Evolutionary conservation across 139 green algal genomes (phyloP).

Genomic region (Zygnema circumcarinatum): DNA sequence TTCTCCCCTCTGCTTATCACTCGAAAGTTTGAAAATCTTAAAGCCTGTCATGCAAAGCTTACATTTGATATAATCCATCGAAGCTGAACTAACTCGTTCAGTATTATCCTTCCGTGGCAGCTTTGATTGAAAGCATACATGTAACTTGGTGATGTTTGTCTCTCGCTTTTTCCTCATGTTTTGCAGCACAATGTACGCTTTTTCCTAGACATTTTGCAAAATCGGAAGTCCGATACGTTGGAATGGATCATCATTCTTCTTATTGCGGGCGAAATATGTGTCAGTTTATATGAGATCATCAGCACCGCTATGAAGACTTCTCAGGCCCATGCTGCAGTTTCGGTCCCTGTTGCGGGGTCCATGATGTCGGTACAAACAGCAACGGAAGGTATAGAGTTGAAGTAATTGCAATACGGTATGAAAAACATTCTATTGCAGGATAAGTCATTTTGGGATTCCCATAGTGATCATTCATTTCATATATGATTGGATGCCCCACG

Average conservation of each 20-base stretch:
- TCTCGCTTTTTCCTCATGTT: neutral
- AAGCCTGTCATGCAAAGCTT: neutral
- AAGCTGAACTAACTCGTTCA: neutral
- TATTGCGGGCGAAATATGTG: conserved; percentile 65
- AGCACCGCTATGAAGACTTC: conserved; percentile 26
- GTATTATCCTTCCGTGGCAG: neutral
- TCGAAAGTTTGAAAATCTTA: too few species aligned
- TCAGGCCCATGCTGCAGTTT: neutral
- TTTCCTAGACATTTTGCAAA: conserved; percentile 70
- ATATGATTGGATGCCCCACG: too few species aligned
- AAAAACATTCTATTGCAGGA: too few species aligned
- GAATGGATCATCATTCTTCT: conserved; percentile 73
- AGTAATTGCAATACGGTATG: too few species aligned
- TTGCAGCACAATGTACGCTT: conserved; percentile 66
- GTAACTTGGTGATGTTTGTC: neutral
- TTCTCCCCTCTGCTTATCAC: too few species aligned
- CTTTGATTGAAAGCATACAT: too few species aligned
- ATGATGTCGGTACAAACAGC: too few species aligned
- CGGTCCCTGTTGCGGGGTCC: neutral
- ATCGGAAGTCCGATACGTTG: conserved; percentile 68
- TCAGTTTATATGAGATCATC: conserved; percentile 66
- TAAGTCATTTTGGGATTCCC: too few species aligned
- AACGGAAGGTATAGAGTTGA: too few species aligned
- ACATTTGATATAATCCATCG: neutral
- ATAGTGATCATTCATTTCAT: too few species aligned